Evolutionary conservation across 1,139 yeast species (phyloP).

Genomic region (Taiozyma onychis): DNA sequence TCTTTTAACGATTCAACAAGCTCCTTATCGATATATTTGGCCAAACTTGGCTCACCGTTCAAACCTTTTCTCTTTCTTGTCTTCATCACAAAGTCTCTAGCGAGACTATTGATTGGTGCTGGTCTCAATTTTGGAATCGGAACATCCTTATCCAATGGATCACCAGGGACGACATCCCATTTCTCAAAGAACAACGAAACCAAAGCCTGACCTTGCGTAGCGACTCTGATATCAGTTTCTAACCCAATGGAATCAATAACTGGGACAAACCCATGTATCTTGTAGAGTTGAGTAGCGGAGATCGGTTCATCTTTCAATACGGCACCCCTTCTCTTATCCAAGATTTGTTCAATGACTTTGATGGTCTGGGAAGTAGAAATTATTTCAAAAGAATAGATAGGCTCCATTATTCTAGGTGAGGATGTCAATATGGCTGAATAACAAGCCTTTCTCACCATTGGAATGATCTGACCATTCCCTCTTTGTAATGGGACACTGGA

Average conservation of each 20-base stretch:
- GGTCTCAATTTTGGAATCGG: constrained; percentile 68
- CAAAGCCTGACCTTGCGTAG: constrained; percentile 75
- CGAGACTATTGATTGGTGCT: constrained; percentile 62
- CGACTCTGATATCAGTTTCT: constrained; percentile 76
- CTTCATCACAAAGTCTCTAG: constrained; percentile 85
- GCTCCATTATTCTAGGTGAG: constrained; percentile 77
- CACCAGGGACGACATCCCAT: constrained; percentile 87
- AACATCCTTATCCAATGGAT: constrained; percentile 70
- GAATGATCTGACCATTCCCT: constrained; percentile 73
- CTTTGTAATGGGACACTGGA: constrained; percentile 43
- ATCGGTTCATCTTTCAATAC: constrained; percentile 49
- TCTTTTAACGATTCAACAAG: constrained; percentile 49
- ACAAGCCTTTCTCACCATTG: constrained; percentile 80
- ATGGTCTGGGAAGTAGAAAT: constrained; percentile 47
- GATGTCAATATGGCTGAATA: constrained; percentile 78
- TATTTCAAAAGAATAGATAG: constrained; percentile 61
- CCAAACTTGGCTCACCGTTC: constrained; percentile 70
- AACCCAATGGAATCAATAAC: constrained; percentile 88
- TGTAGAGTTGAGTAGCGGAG: constrained; percentile 68
- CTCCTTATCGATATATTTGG: constrained; percentile 63
- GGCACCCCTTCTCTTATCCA: constrained; percentile 66
- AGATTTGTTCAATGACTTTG: constrained; percentile 42
- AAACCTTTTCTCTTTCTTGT: constrained; percentile 85
- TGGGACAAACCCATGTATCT: constrained; percentile 64
- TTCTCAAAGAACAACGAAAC: constrained; percentile 58